Base-by-base conservation (phyloP, 2,329 filamentous ascomycete genomes). In the Stagonosporopsis tanaceti region DNA sequence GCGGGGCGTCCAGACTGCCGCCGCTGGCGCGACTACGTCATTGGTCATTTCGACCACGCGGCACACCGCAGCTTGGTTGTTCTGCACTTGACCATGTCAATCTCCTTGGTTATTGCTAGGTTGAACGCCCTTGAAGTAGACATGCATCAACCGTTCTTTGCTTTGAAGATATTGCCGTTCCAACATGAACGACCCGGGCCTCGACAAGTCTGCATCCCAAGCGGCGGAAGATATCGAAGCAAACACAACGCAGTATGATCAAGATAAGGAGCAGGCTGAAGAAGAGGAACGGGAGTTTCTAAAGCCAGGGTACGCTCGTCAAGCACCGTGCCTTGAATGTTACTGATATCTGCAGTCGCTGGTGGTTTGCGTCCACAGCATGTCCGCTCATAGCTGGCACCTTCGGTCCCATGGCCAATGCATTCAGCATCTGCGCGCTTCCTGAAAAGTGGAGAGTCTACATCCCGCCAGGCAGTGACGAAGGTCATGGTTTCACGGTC, bases 281-380 rank as follows among this genome's bases (percentile, higher is more conserved):
- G 70, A 76, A 25, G 75, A 78, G 42, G 78, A 81, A 47, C 68
- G 75, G 35, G 71, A 81, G 42, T 80, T 76, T 54, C 66, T 79
- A 7, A 77, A 80, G 53, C 81, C 79, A 44, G 79, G 77, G 77
- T 79, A 62, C 34, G 65, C 34, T 27, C 12, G 12, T 22, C 5
- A 20, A 30, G 6, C n/a, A 6, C 11, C 7, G 27, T 20, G 2
- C 15, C 15, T 9, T 12, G 15, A 22, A 24, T 8, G 22, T 42
- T 27, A 38, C 58, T 67, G 46, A 70, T 40, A 7, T 14, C 17
- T 12, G 6, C 41, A 81, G 79, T 66, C 78, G 80, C 53, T 87
- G 84, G 84, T 88, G 85, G 85, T 84, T 87, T 66, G 84, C 84
- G 2, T 85, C 82, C 20, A 87, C 85, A 8, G 83, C 80, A 30